Evolutionary conservation across 2,329 filamentous ascomycete species (phyloP), one percentile per base, ranked within the genome.

Genomic region (Bipolaris sorokiniana): DNA sequence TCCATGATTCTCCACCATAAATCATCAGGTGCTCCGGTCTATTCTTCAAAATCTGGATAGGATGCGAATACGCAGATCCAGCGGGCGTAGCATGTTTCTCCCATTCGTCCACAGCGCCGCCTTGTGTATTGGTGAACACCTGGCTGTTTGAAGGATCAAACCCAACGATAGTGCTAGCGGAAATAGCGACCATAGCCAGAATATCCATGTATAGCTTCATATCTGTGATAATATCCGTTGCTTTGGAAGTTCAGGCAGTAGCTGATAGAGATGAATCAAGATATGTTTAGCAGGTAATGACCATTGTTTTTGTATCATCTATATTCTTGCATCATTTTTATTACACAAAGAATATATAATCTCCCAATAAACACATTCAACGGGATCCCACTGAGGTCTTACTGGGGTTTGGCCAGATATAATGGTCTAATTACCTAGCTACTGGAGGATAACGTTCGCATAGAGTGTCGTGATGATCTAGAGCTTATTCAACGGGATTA

Each of bases 1-100:
- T 61, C 41, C 47, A 65, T 18, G 57, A 60, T 57, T 67, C 63
- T 3, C 64, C 59, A 4, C 64, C 63, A 58, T 68, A 63, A 36
- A 63, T 56, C 52, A 58, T 48, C 22, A 67, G 9, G 23, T 56
- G 57, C 50, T 64, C 51, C 10, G 65, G 64, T 9, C 56, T 45
- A 20, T 54, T 56, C 42, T 55, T 62, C 7, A 58, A 60, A 18
- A 68, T 65, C 45, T 68, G 62, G 15, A 67, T 63, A 16, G 58
- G 59, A 18, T 64, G 38, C 22, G 55, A 61, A 36, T 68, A 68
- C 33, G 58, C 63, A 2, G 58, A 54, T 18, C 61, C 66, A 38
- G 66, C 64, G 26, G 66, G 59, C 7, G 63, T 64, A 9, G 41
- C 49, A 48, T 65, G 59, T 46, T 66, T 59, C 41, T 66, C 62